Conservation (phyloP, 805 yeast genomes). For the Blastobotrys chiropterorum region DNA sequence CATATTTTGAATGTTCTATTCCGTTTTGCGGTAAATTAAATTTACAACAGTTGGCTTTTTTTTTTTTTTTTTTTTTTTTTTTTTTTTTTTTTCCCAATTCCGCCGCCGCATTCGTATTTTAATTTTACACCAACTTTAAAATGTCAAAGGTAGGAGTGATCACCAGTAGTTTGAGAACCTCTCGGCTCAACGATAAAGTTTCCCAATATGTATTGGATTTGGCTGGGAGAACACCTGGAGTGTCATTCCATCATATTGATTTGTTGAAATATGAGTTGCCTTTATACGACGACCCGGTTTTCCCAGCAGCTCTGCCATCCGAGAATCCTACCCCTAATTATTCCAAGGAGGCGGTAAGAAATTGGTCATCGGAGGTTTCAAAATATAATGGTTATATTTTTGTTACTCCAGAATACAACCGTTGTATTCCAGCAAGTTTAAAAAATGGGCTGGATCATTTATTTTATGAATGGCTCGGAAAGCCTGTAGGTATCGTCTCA, state of each 20-base stretch:
- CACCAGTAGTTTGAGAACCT: background rate
- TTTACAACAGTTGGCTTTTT: no score
- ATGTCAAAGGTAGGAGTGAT: background rate
- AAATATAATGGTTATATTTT: constrained; percentile 29
- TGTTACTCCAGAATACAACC: constrained; percentile 36
- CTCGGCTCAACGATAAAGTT: background rate
- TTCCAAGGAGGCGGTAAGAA: constrained; percentile 22
- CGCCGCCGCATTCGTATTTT: background rate
- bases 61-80: no score
- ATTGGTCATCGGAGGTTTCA: constrained; percentile 27
- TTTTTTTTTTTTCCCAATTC: background rate
- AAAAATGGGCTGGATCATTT: constrained; percentile 36
- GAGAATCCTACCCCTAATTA: constrained; percentile 20
- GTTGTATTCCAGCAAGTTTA: constrained; percentile 34
- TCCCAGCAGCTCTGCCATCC: constrained; percentile 24
- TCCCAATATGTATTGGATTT: background rate
- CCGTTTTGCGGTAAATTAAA: no score
- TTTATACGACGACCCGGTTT: constrained; percentile 27
- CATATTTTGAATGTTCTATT: no score
- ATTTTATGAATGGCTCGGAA: constrained; percentile 31
- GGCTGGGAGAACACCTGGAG: background rate
- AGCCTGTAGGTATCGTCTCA: constrained; percentile 31
- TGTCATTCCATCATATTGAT: background rate
- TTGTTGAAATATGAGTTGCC: constrained; percentile 24
- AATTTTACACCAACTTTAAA: no score